Evolutionary conservation across 2,329 filamentous ascomycete genomes (phyloP).

Genomic region (Fusarium xylarioides): DNA sequence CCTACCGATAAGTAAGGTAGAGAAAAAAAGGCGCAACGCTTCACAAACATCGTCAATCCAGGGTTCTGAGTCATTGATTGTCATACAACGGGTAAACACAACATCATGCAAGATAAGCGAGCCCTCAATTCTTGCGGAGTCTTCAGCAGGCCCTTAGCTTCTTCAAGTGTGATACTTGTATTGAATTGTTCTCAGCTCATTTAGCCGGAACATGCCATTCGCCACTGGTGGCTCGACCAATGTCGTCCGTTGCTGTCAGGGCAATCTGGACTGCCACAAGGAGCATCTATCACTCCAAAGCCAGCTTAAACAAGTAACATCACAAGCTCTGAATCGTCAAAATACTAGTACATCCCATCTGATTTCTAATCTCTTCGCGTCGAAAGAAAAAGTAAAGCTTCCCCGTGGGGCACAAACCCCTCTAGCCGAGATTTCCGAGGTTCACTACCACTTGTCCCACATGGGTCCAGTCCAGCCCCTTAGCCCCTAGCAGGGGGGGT

Average conservation of each 20-base stretch:
- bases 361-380: not conserved
- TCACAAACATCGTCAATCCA: accelerated
- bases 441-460: not conserved
- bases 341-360: accelerated
- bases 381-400: not conserved
- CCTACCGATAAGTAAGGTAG: no score
- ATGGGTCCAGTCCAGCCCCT: constrained; percentile 1
- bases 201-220: not conserved
- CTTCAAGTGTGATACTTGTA: no score
- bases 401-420: not conserved
- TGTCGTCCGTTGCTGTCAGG: not conserved
- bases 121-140: not conserved
- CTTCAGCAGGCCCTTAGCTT: not conserved
- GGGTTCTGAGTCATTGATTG: no score
- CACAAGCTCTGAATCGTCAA: no score
- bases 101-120: not conserved
- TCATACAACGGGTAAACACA: not conserved
- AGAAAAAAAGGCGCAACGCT: not conserved
- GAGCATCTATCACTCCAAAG: not conserved
- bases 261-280: no score
- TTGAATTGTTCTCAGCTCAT: no score
- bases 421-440: constrained; percentile 13
- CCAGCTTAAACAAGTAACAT: not conserved
- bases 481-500: not conserved
- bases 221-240: not conserved